phyloP scores from a whole-genome alignment of 768 basidiomycete genomes.

The Lactarius quietus region DNA sequence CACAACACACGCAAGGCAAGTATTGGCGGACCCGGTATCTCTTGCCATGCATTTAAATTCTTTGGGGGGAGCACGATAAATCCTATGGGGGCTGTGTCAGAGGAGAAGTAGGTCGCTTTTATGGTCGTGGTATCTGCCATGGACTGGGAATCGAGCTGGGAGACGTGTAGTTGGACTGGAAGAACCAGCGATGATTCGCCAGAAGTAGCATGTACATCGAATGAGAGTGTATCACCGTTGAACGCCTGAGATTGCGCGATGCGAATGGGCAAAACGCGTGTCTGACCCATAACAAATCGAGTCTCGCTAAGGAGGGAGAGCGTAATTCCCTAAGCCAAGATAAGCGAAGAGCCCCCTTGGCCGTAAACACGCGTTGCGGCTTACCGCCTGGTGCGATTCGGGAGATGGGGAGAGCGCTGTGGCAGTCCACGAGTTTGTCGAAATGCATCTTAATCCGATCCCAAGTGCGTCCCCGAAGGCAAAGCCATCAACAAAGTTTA shows the following conservation, averaged over 20 bases:
- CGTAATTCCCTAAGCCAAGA: slow-evolving; percentile 12
- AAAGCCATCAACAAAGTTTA: slow-evolving; percentile 71
- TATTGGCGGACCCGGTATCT: slow-evolving; percentile 46
- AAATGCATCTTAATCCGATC: slow-evolving; percentile 52
- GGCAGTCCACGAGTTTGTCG: slow-evolving; percentile 53
- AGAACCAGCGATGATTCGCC: slow-evolving; percentile 29
- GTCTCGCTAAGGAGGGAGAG: slow-evolving; percentile 1
- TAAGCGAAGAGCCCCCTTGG: not conserved
- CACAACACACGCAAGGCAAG: slow-evolving; percentile 56
- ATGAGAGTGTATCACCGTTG: slow-evolving; percentile 34
- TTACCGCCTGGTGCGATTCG: not conserved
- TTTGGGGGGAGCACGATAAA: slow-evolving; percentile 60
- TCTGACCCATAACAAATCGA: slow-evolving; percentile 21
- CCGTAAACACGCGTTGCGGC: slow-evolving; percentile 19
- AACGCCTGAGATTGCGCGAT: slow-evolving; percentile 44
- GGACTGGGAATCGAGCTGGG: slow-evolving; percentile 45
- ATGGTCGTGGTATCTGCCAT: slow-evolving; percentile 32
- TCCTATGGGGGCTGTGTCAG: slow-evolving; percentile 48
- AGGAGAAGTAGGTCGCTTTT: slow-evolving; percentile 57
- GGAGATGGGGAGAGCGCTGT: slow-evolving; percentile 28
- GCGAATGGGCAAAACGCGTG: slow-evolving; percentile 51
- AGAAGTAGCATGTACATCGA: slow-evolving; percentile 39
- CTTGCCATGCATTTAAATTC: slow-evolving; percentile 28
- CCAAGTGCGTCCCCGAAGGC: slow-evolving; percentile 72
- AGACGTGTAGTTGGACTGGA: slow-evolving; percentile 41